phyloP scores from a whole-genome alignment of 2,329 filamentous ascomycete species.

The Fusarium virguliforme region DNA sequence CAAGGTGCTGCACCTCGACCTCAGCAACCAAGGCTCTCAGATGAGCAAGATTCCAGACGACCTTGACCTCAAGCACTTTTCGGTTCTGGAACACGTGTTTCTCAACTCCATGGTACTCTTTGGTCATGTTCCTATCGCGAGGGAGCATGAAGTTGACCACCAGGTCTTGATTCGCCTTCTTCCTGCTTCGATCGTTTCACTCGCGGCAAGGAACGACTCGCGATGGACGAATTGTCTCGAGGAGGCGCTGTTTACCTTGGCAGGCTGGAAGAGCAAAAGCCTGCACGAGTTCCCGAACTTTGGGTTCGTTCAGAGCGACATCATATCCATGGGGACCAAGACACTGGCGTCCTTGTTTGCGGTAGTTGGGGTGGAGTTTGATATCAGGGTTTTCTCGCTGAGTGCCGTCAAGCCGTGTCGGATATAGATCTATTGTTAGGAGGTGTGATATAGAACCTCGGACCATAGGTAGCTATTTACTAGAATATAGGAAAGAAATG shows the following conservation, averaged over 20 bases:
- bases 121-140: not conserved
- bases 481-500: too few relatives aligned
- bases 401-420: not conserved
- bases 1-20: conserved; percentile 3
- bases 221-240: not conserved
- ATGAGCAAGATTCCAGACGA: not conserved
- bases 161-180: not conserved
- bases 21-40: not conserved
- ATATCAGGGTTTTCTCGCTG: not conserved
- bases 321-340: not conserved
- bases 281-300: not conserved
- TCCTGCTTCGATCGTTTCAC: not conserved
- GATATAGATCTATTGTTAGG: too few relatives aligned
- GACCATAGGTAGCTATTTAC: too few relatives aligned
- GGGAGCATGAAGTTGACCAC: not conserved
- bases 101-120: conserved; percentile 2
- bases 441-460: too few relatives aligned
- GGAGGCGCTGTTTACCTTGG: not conserved
- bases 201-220: not conserved
- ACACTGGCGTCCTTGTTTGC: not conserved
- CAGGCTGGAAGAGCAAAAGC: not conserved
- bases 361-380: not conserved
- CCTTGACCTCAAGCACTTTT: not conserved
- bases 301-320: not conserved
- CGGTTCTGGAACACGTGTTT: conserved; percentile 6